These are phyloP conservation scores for Stereum hirsutum DNA, from an alignment of 1,284 basidiomycete species.

Conservation along the genomic window DNA sequence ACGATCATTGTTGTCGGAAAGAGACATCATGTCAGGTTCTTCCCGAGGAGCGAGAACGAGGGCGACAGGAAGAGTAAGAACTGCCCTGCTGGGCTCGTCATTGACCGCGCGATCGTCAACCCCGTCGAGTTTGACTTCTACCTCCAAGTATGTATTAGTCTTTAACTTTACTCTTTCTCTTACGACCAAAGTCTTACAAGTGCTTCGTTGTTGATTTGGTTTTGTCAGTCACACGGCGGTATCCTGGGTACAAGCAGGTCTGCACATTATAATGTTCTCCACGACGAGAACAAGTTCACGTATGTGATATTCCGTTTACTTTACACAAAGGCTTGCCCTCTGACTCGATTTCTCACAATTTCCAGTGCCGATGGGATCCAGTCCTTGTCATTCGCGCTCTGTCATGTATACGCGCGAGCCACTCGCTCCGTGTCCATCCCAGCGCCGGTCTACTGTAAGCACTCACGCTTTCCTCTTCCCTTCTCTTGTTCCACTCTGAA, in stretches of 20 bases:
- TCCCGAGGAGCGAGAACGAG: slow-evolving; percentile 44
- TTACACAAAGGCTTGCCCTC: not conserved
- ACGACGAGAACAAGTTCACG: slow-evolving; percentile 50
- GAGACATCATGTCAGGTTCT: slow-evolving; percentile 71
- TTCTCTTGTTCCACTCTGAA: not conserved
- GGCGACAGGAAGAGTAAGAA: slow-evolving; percentile 57
- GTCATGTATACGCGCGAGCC: slow-evolving; percentile 74
- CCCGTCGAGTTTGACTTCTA: slow-evolving; percentile 80
- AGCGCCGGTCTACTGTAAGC: slow-evolving; percentile 75
- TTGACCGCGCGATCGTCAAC: slow-evolving; percentile 62
- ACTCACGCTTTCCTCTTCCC: slow-evolving; percentile 4
- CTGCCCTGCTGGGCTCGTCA: slow-evolving; percentile 66
- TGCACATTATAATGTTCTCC: slow-evolving; percentile 59
- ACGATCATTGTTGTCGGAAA: slow-evolving; percentile 76
- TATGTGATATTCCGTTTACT: slow-evolving; percentile 17
- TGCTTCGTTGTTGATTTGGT: too few species aligned
- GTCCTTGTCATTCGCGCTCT: slow-evolving; percentile 64
- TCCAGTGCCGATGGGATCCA: slow-evolving; percentile 58
- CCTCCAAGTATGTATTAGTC: too few species aligned
- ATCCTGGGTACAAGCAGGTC: slow-evolving; percentile 42
- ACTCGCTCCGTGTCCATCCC: slow-evolving; percentile 81
- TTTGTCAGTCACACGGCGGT: slow-evolving; percentile 68
- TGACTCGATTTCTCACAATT: slow-evolving; percentile 4
- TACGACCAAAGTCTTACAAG: too few species aligned
- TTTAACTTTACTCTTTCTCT: too few species aligned